Conservation (phyloP, 1,284 basidiomycete species). For the Coniferiporia weirii region DNA sequence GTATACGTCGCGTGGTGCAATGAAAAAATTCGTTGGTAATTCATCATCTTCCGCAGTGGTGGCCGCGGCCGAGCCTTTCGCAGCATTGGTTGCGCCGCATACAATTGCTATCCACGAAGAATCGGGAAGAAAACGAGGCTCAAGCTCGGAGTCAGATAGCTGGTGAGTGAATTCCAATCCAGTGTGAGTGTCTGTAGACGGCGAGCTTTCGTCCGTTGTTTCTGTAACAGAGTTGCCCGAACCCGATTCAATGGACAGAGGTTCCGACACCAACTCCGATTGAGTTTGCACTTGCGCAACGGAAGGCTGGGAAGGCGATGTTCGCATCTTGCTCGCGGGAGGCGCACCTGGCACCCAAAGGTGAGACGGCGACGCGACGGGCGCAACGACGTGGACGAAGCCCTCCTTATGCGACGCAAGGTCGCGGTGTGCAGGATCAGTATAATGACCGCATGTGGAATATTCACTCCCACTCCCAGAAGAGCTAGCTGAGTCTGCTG, state of each 20-base stretch:
- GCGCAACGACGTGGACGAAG: constrained; percentile 13
- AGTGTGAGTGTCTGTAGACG: no score
- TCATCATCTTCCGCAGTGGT: constrained; percentile 35
- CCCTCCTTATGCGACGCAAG: not conserved
- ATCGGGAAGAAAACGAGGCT: constrained; percentile 50
- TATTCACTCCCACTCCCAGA: not conserved
- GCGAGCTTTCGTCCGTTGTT: no score
- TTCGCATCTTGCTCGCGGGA: constrained; percentile 29
- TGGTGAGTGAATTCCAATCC: no score
- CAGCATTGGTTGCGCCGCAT: constrained; percentile 63
- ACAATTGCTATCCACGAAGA: constrained; percentile 72
- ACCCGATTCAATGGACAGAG: no score
- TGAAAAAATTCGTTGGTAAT: constrained; percentile 66
- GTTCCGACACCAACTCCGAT: no score
- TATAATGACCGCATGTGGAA: not conserved
- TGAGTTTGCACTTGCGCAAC: no score
- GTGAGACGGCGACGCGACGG: constrained; percentile 28
- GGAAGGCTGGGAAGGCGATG: constrained; percentile 11
- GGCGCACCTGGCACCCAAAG: constrained; percentile 40
- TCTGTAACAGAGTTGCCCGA: no score
- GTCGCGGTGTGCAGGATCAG: not conserved
- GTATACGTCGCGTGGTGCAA: constrained; percentile 69
- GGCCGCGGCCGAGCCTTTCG: constrained; percentile 31
- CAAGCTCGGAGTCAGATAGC: not conserved
- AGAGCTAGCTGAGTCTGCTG: constrained; percentile 12